Base-by-base conservation (phyloP, 345 rosid genomes). In the Atalantia buxifolia region DNA sequence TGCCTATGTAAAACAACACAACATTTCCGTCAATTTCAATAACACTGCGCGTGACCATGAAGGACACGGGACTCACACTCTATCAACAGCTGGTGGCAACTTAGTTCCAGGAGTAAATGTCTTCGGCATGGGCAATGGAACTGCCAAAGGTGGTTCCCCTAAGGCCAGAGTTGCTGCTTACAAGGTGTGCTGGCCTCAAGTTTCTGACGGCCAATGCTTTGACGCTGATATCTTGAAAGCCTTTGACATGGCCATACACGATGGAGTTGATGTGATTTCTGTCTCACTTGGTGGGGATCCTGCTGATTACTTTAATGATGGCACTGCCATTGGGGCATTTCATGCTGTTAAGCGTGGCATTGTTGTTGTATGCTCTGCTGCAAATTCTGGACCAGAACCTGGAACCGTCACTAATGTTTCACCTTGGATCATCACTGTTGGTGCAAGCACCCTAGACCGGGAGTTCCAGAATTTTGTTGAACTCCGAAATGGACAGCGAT, bases 371-470 rank as follows among this genome's bases (percentile, higher is more conserved):
- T 84, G 87, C 84, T 86, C 93, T 0, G 93, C 86, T 0, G 90
- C 91, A 57, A 91, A 91, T 67, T 18, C 64, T 16, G 95, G 95
- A 19, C 93, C 93, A 0, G 3, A 5, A 4, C 48, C 60, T 36
- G 82, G 73, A 42, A 81, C 85, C 4, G 93, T 89, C 28, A 28
- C 85, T 5, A 89, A 91, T 57, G 65, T 81, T 21, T 80, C 93
- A 2, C 95, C 93, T 4, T 91, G 95, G 95, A 72, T 89, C 2
- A 55, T 90, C 30, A 89, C 95, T 0, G 93, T 88, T 2, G 95
- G 82, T 59, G 95, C 95, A 0, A 88, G 95, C 78, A 86, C 92
- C 2, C 14, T 84, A 21, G 95, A 89, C 69, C 77, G 95, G 0
- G 82, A 83, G 61, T 88, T 90, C 57, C 81, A 82, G 28, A 56